Base-by-base conservation (phyloP, 2,329 filamentous ascomycete species). In the Colletotrichum lupini region DNA sequence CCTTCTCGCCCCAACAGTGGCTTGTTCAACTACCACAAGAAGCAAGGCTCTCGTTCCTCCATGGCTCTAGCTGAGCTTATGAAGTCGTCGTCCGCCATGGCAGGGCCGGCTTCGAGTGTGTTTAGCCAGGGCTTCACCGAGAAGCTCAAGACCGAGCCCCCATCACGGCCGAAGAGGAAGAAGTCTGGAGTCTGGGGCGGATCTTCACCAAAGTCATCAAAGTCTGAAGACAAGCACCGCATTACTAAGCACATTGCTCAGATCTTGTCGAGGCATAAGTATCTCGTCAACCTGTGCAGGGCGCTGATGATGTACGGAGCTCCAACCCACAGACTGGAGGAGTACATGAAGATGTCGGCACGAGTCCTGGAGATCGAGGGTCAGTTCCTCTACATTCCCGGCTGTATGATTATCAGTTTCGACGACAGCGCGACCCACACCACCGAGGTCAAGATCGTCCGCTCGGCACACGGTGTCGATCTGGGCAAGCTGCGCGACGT, bases 361-460 rank as follows among this genome's bases (percentile, higher is more conserved):
- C 89, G 94, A n/a, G 94, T 97, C 1, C 88, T 98, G 49, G 94
- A 95, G 81, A 95, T 98, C 19, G 93, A 97, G 76, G 93, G 93
- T 6, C 95, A 97, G 78, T 98, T 97, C 77, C 85, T 98, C 26
- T 98, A 98, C 80, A 90, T 98, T 35, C 95, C 95, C 0, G 94
- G 94, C 0, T 97, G 94, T 79, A 98, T 98, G 95, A 94, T 98
- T 69, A 93, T 98, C 79, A 96, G 94, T 5, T 98, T 98, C 79
- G 95, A 94, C 78, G 94, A 96, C 75, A 86, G 83, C 75, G 82
- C 83, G 0, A 94, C 93, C 0, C 93, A 95, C 78, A 95, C 93
- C 0, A 92, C 92, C n/a, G 93, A 95, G 79, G 93, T 95, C 74
- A 94, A 94, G 82, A 87, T 95, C 37, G 91, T 95, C 7, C 89